These are phyloP conservation scores for Pythium aristosporum DNA, from an alignment of 352 stramenopile genomes.

Conservation along the genomic window DNA sequence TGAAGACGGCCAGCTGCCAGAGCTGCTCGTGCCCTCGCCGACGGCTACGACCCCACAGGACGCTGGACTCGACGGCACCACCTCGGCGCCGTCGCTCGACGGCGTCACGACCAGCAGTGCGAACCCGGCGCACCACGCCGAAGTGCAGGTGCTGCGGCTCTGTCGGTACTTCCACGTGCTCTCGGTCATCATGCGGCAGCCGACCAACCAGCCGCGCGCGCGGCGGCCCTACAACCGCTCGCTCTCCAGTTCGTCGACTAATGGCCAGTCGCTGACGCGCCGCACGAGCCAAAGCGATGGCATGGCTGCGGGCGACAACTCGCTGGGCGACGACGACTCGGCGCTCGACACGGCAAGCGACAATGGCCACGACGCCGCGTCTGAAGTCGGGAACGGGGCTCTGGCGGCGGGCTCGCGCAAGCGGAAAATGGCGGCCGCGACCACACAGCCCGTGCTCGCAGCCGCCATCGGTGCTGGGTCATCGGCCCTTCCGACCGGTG, in stretches of 20 bases:
- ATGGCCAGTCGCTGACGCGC: slow-evolving; percentile 6
- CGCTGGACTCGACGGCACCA: too few relatives aligned
- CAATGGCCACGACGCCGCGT: slow-evolving; percentile 14
- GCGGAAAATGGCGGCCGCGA: slow-evolving; percentile 14
- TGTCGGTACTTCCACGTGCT: slow-evolving; percentile 75
- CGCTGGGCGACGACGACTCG: slow-evolving; percentile 22
- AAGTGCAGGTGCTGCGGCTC: slow-evolving; percentile 55
- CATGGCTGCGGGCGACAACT: slow-evolving; percentile 11
- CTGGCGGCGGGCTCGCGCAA: slow-evolving; percentile 13
- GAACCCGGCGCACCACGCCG: slow-evolving; percentile 26
- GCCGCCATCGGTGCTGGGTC: neutral
- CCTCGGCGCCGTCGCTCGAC: neutral
- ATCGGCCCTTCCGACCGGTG: neutral
- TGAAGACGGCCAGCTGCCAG: slow-evolving; percentile 29
- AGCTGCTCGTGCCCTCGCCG: slow-evolving; percentile 9
- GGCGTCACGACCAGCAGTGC: slow-evolving; percentile 23
- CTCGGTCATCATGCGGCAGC: slow-evolving; percentile 51
- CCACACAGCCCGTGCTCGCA: slow-evolving; percentile 1
- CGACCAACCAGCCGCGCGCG: slow-evolving; percentile 30
- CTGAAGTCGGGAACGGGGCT: neutral
- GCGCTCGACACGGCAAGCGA: slow-evolving; percentile 26
- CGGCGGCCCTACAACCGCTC: slow-evolving; percentile 32
- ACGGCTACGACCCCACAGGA: neutral
- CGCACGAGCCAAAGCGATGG: slow-evolving; percentile 15
- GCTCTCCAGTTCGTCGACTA: slow-evolving; percentile 6